A percentile compares a stretch with the other conserved stretches of the same genome.
phyloP scores from a whole-genome alignment of 352 stramenopile genomes.

The Phytophthora citrophthora region DNA sequence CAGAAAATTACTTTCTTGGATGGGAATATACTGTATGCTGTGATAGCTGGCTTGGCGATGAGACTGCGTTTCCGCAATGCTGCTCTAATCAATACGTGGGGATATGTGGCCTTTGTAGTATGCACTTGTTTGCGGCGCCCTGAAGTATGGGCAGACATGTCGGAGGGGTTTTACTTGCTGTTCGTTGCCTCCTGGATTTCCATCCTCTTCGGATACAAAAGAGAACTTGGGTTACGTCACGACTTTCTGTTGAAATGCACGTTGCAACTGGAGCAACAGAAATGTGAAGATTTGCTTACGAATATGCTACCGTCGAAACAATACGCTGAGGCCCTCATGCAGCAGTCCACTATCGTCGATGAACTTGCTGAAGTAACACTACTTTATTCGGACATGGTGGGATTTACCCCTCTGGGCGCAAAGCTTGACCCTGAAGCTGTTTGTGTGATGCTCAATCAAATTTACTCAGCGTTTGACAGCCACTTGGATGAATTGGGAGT shows the following conservation, averaged over 20 bases:
- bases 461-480: constrained; percentile 82
- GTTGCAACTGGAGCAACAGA: constrained; percentile 78
- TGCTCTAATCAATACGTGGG: constrained; percentile 47
- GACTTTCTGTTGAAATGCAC: constrained; percentile 85
- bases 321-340: constrained; percentile 78
- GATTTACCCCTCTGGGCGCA: constrained; percentile 75
- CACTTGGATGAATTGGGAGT: constrained; percentile 82
- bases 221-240: constrained; percentile 64
- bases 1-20: constrained; percentile 46
- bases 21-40: constrained; percentile 56
- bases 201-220: constrained; percentile 66
- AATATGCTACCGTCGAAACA: constrained; percentile 86
- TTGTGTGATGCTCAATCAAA: constrained; percentile 83
- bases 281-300: constrained; percentile 81
- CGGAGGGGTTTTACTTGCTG: constrained; percentile 53
- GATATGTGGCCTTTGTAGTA: constrained; percentile 43
- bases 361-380: constrained; percentile 85
- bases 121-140: constrained; percentile 15
- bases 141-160: constrained; percentile 44
- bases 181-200: constrained; percentile 38
- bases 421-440: constrained; percentile 70
- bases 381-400: constrained; percentile 89
- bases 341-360: constrained; percentile 78
- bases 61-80: constrained; percentile 69
- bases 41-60: constrained; percentile 63